Base-by-base conservation (phyloP, 148 eudicot genomes). In the Suaeda aralocaspica region DNA sequence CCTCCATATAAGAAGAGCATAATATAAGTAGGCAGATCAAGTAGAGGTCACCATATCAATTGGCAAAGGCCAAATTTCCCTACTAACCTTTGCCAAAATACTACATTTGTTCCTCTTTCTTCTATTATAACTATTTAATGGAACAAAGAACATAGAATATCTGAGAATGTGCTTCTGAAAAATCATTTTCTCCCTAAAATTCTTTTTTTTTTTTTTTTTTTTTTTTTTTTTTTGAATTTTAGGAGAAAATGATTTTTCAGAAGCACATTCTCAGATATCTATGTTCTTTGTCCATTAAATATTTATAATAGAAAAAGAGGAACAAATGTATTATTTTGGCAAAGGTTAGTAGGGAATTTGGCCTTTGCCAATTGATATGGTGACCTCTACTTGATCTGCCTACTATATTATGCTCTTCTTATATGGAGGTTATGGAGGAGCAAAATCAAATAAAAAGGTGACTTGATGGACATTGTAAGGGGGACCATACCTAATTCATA, bases 251-350 rank as follows among this genome's bases (percentile, higher is more conserved):
- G 83, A 85, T 84, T 69, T 87, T 50, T 74, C 56, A 71, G 70
- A 69, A 83, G 89, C 88, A 88, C 88, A 88, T 85, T 84, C 91
- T 76, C 34, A 76, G 70, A 88, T 81, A 82, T 76, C 88, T 73
- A 60, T 80, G 78, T 75, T 66, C 77, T 74, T 58, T 58, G 71
- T 81, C 92, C 91, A 82, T 86, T 85, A 62, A 69, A 30, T 31
- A 53, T 19, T 41, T 49, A 50, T 9, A 60, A 22, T 8, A 55
- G 31, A 49, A 29, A 58, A 45, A 77, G 68, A 41, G 64, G 67
- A 55, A 31, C 21, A 78, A 63, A 69, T 63, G 70, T 67, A 62
- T 4, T 8, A 64, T 39, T 64, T 66, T 74, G 74, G 78, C 75
- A 39, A 39, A 69, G 79, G 64, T 78, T 84, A 72, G 57, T 76